A percentile compares a stretch with the other conserved stretches of the same genome.
phyloP scores from a whole-genome alignment of 1,139 yeast genomes.

The Chernovozyma aurita region DNA sequence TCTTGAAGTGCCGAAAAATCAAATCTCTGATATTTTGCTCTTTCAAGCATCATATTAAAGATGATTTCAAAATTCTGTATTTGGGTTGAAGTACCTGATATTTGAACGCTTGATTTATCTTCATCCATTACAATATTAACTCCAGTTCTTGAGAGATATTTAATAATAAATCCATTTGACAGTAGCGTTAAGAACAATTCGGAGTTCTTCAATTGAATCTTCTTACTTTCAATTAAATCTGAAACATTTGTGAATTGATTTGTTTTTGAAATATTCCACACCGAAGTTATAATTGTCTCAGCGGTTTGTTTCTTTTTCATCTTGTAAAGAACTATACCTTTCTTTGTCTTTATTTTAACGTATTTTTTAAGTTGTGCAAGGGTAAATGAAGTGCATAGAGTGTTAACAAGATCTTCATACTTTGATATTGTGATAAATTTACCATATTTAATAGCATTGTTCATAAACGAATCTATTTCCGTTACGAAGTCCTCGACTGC shows the following conservation, averaged over 20 bases:
- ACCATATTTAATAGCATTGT: not conserved
- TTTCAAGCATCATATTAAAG: constrained; percentile 27
- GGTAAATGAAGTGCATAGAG: constrained; percentile 16
- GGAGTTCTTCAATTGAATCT: constrained; percentile 32
- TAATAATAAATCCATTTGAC: constrained; percentile 42
- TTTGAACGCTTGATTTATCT: constrained; percentile 14
- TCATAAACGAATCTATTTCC: not conserved
- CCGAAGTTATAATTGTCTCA: constrained; percentile 20
- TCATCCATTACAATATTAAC: constrained; percentile 43
- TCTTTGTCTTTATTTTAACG: constrained; percentile 8
- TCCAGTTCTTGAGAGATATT: constrained; percentile 51
- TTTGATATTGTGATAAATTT: not conserved
- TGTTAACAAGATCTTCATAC: constrained; percentile 9
- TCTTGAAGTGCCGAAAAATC: constrained; percentile 24
- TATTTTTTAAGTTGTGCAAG: constrained; percentile 19
- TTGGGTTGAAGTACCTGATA: constrained; percentile 31
- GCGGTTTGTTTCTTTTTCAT: constrained; percentile 10
- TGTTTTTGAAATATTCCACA: constrained; percentile 37
- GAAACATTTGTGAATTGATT: constrained; percentile 27
- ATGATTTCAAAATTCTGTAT: constrained; percentile 31
- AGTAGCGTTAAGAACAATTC: constrained; percentile 50
- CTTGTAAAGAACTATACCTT: constrained; percentile 8
- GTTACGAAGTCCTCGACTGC: not conserved
- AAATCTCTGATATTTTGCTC: constrained; percentile 28
- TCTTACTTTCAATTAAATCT: constrained; percentile 36